A percentile compares a stretch with the other conserved stretches of the same genome.
Conservation (phyloP, 1,139 yeast species). For the Kurtzmaniella quercitrusa region DNA sequence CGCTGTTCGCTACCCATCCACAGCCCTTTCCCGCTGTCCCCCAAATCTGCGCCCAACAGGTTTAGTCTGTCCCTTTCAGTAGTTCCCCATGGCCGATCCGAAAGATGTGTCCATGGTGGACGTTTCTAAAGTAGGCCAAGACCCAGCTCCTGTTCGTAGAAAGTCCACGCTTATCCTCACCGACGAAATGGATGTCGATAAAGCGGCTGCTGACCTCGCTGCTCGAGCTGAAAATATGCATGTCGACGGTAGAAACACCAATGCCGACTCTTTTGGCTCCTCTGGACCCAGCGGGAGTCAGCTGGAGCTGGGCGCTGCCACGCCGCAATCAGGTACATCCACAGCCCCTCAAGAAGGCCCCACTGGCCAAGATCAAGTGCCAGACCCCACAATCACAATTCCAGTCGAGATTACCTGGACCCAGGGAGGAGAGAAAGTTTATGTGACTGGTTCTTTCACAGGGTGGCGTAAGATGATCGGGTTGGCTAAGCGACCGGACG, state of each 20-base stretch:
- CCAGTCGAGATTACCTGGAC: slow-evolving; percentile 89
- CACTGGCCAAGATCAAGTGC: slow-evolving; percentile 8
- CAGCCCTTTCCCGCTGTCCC: neutral
- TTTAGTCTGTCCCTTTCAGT: neutral
- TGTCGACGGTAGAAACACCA: slow-evolving; percentile 5
- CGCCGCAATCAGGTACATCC: neutral
- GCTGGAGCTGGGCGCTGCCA: neutral
- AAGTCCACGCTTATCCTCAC: slow-evolving; percentile 40
- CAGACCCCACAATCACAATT: slow-evolving; percentile 38
- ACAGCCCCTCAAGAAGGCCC: slow-evolving; percentile 1
- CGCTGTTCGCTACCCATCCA: too few species aligned
- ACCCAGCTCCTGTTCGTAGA: slow-evolving; percentile 27
- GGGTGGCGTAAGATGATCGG: slow-evolving; percentile 53
- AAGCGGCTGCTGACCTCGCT: neutral
- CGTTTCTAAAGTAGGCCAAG: slow-evolving; percentile 27
- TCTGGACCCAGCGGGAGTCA: neutral
- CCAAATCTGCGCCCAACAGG: neutral
- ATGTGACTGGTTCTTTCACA: slow-evolving; percentile 47
- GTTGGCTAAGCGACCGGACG: slow-evolving; percentile 45
- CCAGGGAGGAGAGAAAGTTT: slow-evolving; percentile 88
- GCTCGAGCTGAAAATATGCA: slow-evolving; percentile 5
- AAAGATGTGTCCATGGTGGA: slow-evolving; percentile 43
- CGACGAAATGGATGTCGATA: slow-evolving; percentile 23
- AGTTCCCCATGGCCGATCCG: slow-evolving; percentile 1
- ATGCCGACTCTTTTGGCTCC: neutral